Percentiles rank a stretch among this genome's conserved stretches.
Evolutionary conservation across 129 eudicot species (phyloP).

Genomic region (Flaveria bidentis): DNA sequence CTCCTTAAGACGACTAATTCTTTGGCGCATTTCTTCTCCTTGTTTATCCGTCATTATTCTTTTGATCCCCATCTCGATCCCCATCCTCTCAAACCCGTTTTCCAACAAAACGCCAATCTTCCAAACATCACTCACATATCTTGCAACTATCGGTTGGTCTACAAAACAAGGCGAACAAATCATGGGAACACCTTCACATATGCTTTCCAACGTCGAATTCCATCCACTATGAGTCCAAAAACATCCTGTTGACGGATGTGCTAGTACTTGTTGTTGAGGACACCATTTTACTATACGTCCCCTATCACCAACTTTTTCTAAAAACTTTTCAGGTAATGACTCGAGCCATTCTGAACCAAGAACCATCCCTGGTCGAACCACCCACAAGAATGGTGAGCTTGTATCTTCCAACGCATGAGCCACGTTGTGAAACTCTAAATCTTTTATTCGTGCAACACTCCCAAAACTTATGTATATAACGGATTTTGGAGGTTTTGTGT

Average conservation of each 20-base stretch:
- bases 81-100: conserved; percentile 27
- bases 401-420: conserved; percentile 47
- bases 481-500: conserved; percentile 39
- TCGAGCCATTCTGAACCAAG: conserved; percentile 39
- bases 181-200: conserved; percentile 56
- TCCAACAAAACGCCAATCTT: conserved; percentile 45
- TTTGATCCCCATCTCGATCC: conserved; percentile 26
- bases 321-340: conserved; percentile 36
- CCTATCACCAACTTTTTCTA: conserved; percentile 34
- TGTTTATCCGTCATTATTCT: conserved; percentile 34
- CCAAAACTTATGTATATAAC: conserved; percentile 66
- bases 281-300: conserved; percentile 68
- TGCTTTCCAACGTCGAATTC: conserved; percentile 67
- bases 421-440: conserved; percentile 37
- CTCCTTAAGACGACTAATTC: conserved; percentile 25
- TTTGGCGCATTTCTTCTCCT: conserved; percentile 38
- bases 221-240: conserved; percentile 73
- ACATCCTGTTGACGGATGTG: conserved; percentile 43
- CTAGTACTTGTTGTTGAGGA: conserved; percentile 57
- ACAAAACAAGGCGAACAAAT: conserved; percentile 39
- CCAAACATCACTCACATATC: conserved; percentile 46
- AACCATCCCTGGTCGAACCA: conserved; percentile 49
- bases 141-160: conserved; percentile 42
- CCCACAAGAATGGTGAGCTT: conserved; percentile 52
- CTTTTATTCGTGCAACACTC: conserved; percentile 40